phyloP scores from a whole-genome alignment of 441 rosid species.

The Geranium incanum region DNA sequence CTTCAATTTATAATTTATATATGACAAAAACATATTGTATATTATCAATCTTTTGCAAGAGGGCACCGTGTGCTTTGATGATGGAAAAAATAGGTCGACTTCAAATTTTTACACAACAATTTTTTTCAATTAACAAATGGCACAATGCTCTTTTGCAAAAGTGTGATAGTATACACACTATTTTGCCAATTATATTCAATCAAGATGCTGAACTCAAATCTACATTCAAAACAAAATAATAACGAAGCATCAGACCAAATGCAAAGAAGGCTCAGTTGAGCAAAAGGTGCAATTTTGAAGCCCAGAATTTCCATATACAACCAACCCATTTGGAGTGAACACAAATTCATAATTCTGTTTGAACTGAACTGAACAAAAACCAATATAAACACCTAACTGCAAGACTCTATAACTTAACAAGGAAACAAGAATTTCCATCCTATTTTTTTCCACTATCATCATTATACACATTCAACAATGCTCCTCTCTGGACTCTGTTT shows the following conservation, averaged over 20 bases:
- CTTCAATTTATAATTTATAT: too few species aligned
- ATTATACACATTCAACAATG: conserved; percentile 27
- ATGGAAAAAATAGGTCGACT: too few species aligned
- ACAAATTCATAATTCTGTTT: conserved; percentile 22
- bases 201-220: too few species aligned
- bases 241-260: background rate
- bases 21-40: too few species aligned
- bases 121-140: too few species aligned
- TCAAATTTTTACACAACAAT: too few species aligned
- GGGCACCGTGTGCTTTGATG: too few species aligned
- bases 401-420: conserved; percentile 25
- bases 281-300: conserved; percentile 27
- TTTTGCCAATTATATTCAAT: too few species aligned
- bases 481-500: conserved; percentile 21
- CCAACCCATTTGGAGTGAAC: conserved; percentile 9
- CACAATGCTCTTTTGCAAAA: too few species aligned
- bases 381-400: conserved; percentile 43
- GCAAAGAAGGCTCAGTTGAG: background rate
- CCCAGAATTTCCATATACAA: conserved; percentile 39
- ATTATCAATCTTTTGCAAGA: too few species aligned
- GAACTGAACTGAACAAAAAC: conserved; percentile 20
- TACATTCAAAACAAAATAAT: too few species aligned
- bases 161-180: too few species aligned
- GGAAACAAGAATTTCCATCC: conserved; percentile 37
- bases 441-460: conserved; percentile 25